Evolutionary conservation across 306 rosid species (phyloP).

Genomic region (Trifolium repens): DNA sequence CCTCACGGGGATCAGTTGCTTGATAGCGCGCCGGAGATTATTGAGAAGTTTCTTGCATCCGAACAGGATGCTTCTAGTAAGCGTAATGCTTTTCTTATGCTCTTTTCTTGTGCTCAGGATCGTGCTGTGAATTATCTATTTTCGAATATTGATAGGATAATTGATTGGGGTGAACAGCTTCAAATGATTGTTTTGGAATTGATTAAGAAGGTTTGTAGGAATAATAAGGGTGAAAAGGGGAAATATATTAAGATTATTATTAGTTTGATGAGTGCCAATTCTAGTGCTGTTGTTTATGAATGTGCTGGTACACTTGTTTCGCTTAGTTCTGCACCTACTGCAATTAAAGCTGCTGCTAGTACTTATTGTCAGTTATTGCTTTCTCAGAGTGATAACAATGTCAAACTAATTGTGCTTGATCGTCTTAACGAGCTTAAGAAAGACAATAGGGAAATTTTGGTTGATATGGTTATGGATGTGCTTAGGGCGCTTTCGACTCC

Average conservation of each 20-base stretch:
- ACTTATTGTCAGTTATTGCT: constrained; percentile 81
- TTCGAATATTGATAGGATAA: constrained; percentile 65
- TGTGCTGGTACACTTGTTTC: constrained; percentile 94
- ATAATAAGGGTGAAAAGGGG: constrained; percentile 77
- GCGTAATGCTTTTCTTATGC: constrained; percentile 96
- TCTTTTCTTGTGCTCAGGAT: constrained; percentile 84
- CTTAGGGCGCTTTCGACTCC: constrained; percentile 87
- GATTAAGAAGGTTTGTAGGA: constrained; percentile 87
- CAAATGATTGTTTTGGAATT: constrained; percentile 90
- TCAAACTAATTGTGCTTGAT: constrained; percentile 87
- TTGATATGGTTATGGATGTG: constrained; percentile 94
- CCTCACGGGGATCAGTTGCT: constrained; percentile 87
- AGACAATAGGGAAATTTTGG: constrained; percentile 82
- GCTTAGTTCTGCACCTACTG: constrained; percentile 86
- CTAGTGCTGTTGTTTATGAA: constrained; percentile 88
- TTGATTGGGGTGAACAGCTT: constrained; percentile 88
- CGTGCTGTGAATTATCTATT: constrained; percentile 77
- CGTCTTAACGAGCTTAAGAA: constrained; percentile 79
- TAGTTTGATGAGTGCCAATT: constrained; percentile 64
- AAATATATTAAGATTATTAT: constrained; percentile 89
- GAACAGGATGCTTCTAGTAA: constrained; percentile 89
- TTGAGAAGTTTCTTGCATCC: constrained; percentile 69
- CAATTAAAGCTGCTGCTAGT: constrained; percentile 82
- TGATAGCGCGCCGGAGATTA: constrained; percentile 80
- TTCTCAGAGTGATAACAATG: constrained; percentile 97